Percentiles rank a stretch among this genome's conserved stretches.
Conservation (phyloP, 345 rosid genomes). For the Melaleuca quinquenervia region DNA sequence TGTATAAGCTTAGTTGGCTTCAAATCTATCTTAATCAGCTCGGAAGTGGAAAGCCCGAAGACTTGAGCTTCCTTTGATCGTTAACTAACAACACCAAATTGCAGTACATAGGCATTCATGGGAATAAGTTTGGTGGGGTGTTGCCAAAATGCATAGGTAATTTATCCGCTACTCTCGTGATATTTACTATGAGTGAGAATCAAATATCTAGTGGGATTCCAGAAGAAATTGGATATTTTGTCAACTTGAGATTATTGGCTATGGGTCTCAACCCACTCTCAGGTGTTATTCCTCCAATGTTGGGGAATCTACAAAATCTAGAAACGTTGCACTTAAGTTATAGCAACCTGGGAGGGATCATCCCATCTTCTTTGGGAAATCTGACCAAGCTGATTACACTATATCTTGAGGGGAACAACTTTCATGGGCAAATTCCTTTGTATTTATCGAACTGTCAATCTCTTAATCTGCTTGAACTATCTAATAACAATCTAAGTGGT, state of each 20-base stretch:
- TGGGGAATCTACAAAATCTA: no score
- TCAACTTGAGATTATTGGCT: not conserved
- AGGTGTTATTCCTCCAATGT: no score
- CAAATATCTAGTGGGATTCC: not conserved
- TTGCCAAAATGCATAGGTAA: not conserved
- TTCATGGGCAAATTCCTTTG: no score
- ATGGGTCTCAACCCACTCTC: no score
- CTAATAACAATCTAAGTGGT: no score
- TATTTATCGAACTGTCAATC: no score
- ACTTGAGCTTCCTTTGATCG: not conserved
- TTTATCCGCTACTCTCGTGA: not conserved
- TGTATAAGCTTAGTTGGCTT: not conserved
- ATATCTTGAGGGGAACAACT: no score
- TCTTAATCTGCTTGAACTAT: no score
- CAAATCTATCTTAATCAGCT: not conserved
- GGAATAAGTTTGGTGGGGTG: not conserved
- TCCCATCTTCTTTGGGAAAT: no score
- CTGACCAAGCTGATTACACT: no score
- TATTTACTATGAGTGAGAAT: not conserved
- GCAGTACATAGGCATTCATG: not conserved
- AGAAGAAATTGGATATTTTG: not conserved
- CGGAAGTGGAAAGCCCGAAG: not conserved
- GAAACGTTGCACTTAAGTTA: no score
- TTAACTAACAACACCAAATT: not conserved
- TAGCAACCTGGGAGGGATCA: no score